These are phyloP conservation scores for Penicillium simplicissimum DNA, from an alignment of 495 filamentous ascomycete species.

Conservation along the genomic window DNA sequence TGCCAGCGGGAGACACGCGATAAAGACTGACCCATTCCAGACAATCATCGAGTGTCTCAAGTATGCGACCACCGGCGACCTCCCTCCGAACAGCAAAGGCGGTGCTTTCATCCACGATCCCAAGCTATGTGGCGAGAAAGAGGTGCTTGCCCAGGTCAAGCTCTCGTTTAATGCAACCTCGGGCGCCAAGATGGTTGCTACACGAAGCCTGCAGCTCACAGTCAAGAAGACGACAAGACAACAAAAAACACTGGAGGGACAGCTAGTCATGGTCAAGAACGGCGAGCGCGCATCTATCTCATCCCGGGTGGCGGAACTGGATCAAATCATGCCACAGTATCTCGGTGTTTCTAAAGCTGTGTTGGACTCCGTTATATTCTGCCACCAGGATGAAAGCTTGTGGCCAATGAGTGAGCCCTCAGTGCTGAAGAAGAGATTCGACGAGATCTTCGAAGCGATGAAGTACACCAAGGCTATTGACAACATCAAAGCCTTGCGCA, in stretches of 20 bases:
- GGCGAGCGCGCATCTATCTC: constrained; percentile 81
- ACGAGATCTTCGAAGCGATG: constrained; percentile 95
- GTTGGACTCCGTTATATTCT: constrained; percentile 94
- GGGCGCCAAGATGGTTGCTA: constrained; percentile 75
- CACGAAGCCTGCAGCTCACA: constrained; percentile 77
- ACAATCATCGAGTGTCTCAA: constrained; percentile 99
- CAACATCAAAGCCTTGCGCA: constrained; percentile 82
- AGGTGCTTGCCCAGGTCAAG: constrained; percentile 89
- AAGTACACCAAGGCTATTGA: constrained; percentile 98
- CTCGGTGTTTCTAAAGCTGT: constrained; percentile 89
- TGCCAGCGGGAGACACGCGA: background rate
- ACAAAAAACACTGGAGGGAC: constrained; percentile 78
- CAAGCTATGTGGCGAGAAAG: constrained; percentile 85
- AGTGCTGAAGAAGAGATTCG: constrained; percentile 86
- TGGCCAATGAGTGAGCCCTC: constrained; percentile 95
- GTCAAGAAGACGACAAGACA: constrained; percentile 77
- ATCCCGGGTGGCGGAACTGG: constrained; percentile 73
- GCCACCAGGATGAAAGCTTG: constrained; percentile 95
- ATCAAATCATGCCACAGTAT: constrained; percentile 80
- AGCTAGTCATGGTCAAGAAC: constrained; percentile 69
- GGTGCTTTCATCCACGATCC: constrained; percentile 98
- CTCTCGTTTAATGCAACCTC: constrained; percentile 77
- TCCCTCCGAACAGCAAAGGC: constrained; percentile 90
- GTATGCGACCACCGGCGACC: constrained; percentile 92
- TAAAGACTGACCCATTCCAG: constrained; percentile 34